Percentiles rank a stretch among this genome's conserved stretches.
Conservation (phyloP, 1,284 basidiomycete species). For the Pseudozyma sp. region DNA sequence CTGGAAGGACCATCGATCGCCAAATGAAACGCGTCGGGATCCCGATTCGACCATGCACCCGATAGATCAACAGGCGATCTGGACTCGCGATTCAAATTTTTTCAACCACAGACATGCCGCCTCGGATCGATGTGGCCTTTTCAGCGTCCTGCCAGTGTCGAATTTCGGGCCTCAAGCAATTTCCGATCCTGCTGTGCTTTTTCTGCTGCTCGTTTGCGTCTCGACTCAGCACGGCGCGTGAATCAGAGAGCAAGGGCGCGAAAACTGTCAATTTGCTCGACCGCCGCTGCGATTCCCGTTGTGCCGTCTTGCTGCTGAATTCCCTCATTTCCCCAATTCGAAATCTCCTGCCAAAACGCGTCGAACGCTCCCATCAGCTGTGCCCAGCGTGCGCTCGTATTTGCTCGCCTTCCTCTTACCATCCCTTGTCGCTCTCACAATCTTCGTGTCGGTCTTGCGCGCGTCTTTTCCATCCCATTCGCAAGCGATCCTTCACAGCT, state of each 20-base stretch:
- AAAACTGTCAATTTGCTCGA: background rate
- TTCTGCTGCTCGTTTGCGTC: background rate
- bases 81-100: too few species aligned
- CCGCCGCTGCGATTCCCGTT: background rate
- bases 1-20: too few species aligned
- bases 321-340: slow-evolving; percentile 29
- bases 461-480: slow-evolving; percentile 35
- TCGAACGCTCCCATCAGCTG: slow-evolving; percentile 41
- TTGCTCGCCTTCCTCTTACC: slow-evolving; percentile 34
- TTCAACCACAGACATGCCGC: too few species aligned
- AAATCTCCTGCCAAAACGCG: slow-evolving; percentile 52
- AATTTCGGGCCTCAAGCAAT: slow-evolving; percentile 8
- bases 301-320: background rate
- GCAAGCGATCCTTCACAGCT: slow-evolving; percentile 10
- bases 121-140: too few species aligned
- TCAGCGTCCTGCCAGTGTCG: too few species aligned
- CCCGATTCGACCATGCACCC: too few species aligned
- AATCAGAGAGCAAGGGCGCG: slow-evolving; percentile 1
- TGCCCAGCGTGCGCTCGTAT: slow-evolving; percentile 24
- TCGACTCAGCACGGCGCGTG: slow-evolving; percentile 7
- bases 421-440: slow-evolving; percentile 12
- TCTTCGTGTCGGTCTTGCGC: slow-evolving; percentile 27
- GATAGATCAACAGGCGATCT: too few species aligned
- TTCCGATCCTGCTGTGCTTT: slow-evolving; percentile 28
- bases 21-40: too few species aligned